Evolutionary conservation across 139 green algal species (phyloP), one percentile per base, ranked within the genome.

Genomic region (Spirogloea muscicola): DNA sequence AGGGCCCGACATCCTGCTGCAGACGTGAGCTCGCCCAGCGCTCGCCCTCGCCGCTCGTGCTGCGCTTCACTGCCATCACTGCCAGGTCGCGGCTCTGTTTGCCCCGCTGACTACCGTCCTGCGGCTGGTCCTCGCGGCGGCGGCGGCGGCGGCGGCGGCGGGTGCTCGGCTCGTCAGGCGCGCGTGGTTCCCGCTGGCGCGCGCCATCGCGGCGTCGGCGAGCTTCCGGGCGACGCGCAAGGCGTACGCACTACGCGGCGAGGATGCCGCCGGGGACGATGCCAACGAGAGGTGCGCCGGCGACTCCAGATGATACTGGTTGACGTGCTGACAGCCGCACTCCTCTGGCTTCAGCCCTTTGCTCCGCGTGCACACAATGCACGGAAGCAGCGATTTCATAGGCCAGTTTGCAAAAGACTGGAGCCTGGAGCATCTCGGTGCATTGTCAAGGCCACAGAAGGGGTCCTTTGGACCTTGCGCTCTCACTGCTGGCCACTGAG

Each of bases 1-100:
- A 9, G 44, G 42, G n/a, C 37, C 65, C 21, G 65, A 74, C 65
- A 21, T 74, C 10, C 65, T 74, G 18, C 38, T 74, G 21, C 65
- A 74, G 21, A 74, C 65, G 65, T 74, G 66, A 74, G 65, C n/a
- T n/a, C n/a, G n/a, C n/a, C n/a, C n/a, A n/a, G n/a, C n/a, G n/a
- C n/a, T n/a, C n/a, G n/a, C n/a, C n/a, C n/a, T n/a, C n/a, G n/a
- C n/a, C n/a, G n/a, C n/a, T n/a, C n/a, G n/a, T n/a, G n/a, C n/a
- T n/a, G n/a, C n/a, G n/a, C n/a, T n/a, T n/a, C n/a, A n/a, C n/a
- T n/a, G n/a, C n/a, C n/a, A n/a, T n/a, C n/a, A n/a, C n/a, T n/a
- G n/a, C n/a, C n/a, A n/a, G n/a, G n/a, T n/a, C n/a, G n/a, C n/a
- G n/a, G n/a, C n/a, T n/a, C n/a, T n/a, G n/a, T n/a, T n/a, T n/a